Evolutionary conservation across 1,139 yeast genomes (phyloP).

Genomic region (Chernovozyma sophiae-reginae): DNA sequence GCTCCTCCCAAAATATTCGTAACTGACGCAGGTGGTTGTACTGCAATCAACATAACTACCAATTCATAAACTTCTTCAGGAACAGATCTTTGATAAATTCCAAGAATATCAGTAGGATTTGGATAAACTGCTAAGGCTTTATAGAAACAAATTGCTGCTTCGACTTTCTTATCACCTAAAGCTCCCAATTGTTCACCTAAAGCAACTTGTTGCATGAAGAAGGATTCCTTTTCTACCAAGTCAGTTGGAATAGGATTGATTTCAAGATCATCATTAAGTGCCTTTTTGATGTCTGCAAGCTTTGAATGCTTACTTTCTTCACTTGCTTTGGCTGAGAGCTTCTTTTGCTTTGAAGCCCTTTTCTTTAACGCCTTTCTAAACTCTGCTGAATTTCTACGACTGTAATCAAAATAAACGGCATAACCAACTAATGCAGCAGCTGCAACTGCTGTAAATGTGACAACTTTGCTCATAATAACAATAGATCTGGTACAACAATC

Average conservation of each 20-base stretch:
- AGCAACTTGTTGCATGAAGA: slow-evolving; percentile 80
- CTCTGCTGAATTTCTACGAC: slow-evolving; percentile 75
- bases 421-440: slow-evolving; percentile 64
- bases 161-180: slow-evolving; percentile 57
- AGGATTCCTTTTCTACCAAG: slow-evolving; percentile 64
- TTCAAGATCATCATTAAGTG: slow-evolving; percentile 59
- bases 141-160: slow-evolving; percentile 87
- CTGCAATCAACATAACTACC: slow-evolving; percentile 82
- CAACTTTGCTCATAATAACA: slow-evolving; percentile 38
- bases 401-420: slow-evolving; percentile 86
- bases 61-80: slow-evolving; percentile 79
- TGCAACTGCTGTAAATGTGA: slow-evolving; percentile 49
- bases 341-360: slow-evolving; percentile 56
- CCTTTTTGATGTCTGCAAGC: slow-evolving; percentile 56
- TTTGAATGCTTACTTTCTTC: slow-evolving; percentile 59
- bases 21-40: slow-evolving; percentile 81
- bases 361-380: slow-evolving; percentile 76
- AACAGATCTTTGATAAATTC: slow-evolving; percentile 83
- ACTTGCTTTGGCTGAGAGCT: slow-evolving; percentile 52
- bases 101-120: slow-evolving; percentile 85
- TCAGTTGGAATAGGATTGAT: slow-evolving; percentile 75
- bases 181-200: slow-evolving; percentile 71
- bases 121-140: slow-evolving; percentile 95
- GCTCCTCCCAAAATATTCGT: slow-evolving; percentile 54
- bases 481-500: too few relatives aligned